Conservation (phyloP, 371 early-diverging fungal species). For the Capillidium heterosporum region DNA sequence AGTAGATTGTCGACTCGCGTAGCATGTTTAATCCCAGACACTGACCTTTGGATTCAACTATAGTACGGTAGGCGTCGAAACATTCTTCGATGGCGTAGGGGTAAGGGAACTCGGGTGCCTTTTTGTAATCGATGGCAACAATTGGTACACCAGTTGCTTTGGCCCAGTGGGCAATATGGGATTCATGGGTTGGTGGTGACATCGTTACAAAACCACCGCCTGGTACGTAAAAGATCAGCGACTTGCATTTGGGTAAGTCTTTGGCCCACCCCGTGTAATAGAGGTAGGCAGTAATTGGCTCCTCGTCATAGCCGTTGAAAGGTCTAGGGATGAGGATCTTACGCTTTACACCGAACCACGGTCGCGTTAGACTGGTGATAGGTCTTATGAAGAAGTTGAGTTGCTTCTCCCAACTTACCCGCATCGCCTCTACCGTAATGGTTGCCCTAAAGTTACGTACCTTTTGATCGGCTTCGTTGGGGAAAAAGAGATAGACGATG, state of each 20-base stretch:
- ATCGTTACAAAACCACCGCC: conserved; percentile 63
- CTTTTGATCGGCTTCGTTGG: conserved; percentile 72
- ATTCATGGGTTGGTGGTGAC: conserved; percentile 58
- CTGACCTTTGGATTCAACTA: conserved; percentile 42
- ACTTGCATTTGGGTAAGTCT: conserved; percentile 8
- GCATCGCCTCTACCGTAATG: conserved; percentile 73
- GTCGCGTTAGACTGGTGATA: conserved; percentile 25
- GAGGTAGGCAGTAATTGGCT: conserved; percentile 12
- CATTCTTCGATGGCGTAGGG: conserved; percentile 85
- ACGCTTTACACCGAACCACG: conserved; percentile 28
- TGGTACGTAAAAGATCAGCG: conserved; percentile 33
- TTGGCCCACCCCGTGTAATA: conserved; percentile 17
- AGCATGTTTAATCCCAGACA: conserved; percentile 45
- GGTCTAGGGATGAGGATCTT: conserved; percentile 33
- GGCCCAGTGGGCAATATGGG: conserved; percentile 48
- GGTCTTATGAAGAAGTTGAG: conserved; percentile 42
- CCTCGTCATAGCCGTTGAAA: conserved; percentile 10
- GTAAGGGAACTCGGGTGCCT: conserved; percentile 89
- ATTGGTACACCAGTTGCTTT: conserved; percentile 42
- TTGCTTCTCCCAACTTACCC: conserved; percentile 78
- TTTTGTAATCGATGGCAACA: conserved; percentile 75
- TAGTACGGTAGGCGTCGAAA: conserved; percentile 63
- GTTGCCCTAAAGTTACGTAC: conserved; percentile 57
- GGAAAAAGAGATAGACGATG: conserved; percentile 63
- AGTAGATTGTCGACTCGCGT: conserved; percentile 15